phyloP scores from a whole-genome alignment of 106 monocot species.

The Cymbidium sinense region DNA sequence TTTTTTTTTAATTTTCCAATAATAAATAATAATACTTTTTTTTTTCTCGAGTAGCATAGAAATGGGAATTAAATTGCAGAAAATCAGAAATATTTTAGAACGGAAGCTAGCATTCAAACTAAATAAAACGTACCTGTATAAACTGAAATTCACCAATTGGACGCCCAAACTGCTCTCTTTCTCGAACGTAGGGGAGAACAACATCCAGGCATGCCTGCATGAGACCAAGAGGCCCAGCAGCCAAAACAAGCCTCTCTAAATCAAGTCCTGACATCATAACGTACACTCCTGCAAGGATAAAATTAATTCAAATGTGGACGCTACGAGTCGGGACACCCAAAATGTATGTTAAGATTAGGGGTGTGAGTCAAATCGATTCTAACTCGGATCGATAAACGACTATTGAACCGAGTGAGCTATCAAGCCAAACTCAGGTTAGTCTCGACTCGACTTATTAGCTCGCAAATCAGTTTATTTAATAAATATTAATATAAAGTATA shows the following conservation, averaged over 20 bases:
- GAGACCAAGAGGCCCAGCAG: conserved; percentile 88
- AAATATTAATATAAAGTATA: too few relatives aligned
- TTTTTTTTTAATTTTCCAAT: conserved; percentile 3
- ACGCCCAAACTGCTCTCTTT: conserved; percentile 89
- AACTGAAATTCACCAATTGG: conserved; percentile 97
- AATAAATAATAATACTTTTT: background rate
- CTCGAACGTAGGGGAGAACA: conserved; percentile 82
- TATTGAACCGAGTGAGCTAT: too few relatives aligned
- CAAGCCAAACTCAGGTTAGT: too few relatives aligned
- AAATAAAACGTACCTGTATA: conserved; percentile 55
- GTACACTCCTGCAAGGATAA: conserved; percentile 70
- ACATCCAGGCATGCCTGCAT: conserved; percentile 98
- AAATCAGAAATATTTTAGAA: background rate
- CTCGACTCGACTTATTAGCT: too few relatives aligned
- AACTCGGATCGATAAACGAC: too few relatives aligned
- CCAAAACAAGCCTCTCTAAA: conserved; percentile 94
- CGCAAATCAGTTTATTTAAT: too few relatives aligned
- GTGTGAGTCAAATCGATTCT: too few relatives aligned
- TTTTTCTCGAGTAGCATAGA: background rate
- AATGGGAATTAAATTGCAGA: background rate
- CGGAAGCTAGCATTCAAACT: background rate
- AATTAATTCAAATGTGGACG: background rate
- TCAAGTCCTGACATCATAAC: conserved; percentile 99
- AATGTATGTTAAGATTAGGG: too few relatives aligned
- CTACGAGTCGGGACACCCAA: background rate